Evolutionary conservation across 2,329 filamentous ascomycete species (phyloP).

Genomic region (Curvularia sp.): DNA sequence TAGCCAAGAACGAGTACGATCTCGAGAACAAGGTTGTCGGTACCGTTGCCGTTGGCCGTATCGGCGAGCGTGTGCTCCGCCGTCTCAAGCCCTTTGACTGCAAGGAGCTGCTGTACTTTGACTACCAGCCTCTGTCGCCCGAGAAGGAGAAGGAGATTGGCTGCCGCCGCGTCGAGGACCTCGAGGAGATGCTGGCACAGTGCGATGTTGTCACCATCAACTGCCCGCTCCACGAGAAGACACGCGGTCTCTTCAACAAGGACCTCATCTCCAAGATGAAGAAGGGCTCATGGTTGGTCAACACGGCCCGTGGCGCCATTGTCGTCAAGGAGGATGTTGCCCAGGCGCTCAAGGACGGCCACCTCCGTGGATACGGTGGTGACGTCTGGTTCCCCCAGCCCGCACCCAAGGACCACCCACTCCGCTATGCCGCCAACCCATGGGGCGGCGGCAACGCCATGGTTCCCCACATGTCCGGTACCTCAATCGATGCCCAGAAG

Average conservation of each 20-base stretch:
- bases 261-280: constrained; percentile 99
- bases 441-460: constrained; percentile 98
- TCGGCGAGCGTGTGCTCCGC: constrained; percentile 96
- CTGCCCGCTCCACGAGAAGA: constrained; percentile 99
- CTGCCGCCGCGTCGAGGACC: constrained; percentile 82
- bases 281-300: constrained; percentile 95
- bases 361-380: constrained; percentile 86
- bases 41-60: constrained; percentile 95
- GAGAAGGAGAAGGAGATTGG: constrained; percentile 96
- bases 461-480: constrained; percentile 99
- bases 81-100: constrained; percentile 97
- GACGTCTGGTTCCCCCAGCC: constrained; percentile 99
- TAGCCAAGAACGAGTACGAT: constrained; percentile 98
- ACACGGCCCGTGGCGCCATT: constrained; percentile 98
- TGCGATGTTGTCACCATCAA: constrained; percentile 99
- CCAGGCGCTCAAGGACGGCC: constrained; percentile 86
- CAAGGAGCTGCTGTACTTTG: constrained; percentile 99
- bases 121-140: constrained; percentile 91
- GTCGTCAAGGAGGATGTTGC: constrained; percentile 99
- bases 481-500: constrained; percentile 96
- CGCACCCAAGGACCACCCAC: constrained; percentile 88
- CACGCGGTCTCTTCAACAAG: constrained; percentile 96
- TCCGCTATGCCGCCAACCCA: constrained; percentile 91
- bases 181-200: constrained; percentile 93
- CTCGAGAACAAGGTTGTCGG: constrained; percentile 97